Evolutionary conservation across 23 red algal species (phyloP).

Genomic region (Chondrus crispus): DNA sequence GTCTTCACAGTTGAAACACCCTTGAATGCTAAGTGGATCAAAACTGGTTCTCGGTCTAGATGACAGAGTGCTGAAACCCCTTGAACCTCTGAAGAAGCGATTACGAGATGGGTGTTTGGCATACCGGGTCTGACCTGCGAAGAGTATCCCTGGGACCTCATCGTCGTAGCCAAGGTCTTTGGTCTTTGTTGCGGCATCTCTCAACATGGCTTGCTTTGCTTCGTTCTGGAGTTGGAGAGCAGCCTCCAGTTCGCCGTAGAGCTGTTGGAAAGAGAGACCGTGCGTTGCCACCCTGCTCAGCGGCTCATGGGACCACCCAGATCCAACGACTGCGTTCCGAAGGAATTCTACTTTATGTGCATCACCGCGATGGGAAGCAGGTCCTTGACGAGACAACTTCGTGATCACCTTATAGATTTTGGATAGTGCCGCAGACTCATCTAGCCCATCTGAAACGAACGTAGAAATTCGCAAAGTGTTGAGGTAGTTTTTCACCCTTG

Average conservation of each 20-base stretch:
- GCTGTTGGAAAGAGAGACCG: background rate
- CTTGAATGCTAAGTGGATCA: background rate
- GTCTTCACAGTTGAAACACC: constrained; percentile 44
- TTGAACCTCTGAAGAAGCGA: background rate
- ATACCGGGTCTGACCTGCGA: background rate
- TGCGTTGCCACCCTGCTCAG: background rate
- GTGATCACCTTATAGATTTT: background rate
- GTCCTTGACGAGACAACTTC: background rate
- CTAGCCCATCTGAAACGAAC: background rate
- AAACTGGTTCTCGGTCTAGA: background rate
- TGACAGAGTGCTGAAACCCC: background rate
- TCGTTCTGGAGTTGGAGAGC: background rate
- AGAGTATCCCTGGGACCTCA: background rate
- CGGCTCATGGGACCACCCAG: background rate
- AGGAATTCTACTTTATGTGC: background rate
- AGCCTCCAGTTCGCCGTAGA: background rate
- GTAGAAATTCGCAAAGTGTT: background rate
- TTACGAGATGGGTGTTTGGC: background rate
- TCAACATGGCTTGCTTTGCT: background rate
- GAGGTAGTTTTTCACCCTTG: background rate
- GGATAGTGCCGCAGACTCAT: background rate
- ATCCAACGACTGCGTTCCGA: background rate
- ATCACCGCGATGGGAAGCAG: background rate
- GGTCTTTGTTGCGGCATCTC: background rate
- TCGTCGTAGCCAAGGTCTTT: background rate